Evolutionary conservation across 2,329 filamentous ascomycete genomes (phyloP).

Genomic region (Endoconidiophora laricicola): DNA sequence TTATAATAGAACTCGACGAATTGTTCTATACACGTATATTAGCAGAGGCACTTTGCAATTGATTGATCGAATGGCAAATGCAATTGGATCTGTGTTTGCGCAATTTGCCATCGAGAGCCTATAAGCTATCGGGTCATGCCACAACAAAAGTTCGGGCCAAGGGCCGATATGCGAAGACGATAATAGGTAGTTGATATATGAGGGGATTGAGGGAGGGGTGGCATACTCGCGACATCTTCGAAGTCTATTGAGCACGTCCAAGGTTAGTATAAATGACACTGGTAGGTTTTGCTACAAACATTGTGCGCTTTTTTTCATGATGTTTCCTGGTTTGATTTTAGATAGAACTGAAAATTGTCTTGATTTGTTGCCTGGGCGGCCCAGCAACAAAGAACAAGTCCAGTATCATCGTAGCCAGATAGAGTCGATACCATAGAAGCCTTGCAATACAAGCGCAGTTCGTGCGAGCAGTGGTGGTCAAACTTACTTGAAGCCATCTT

Average conservation of each 20-base stretch:
- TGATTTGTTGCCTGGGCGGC: too few species aligned
- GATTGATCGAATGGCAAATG: background rate
- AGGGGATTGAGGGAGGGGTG: background rate
- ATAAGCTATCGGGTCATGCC: background rate
- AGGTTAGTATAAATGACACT: background rate
- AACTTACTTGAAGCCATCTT: constrained; percentile 22
- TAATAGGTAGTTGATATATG: background rate
- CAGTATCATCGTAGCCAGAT: too few species aligned
- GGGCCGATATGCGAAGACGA: background rate
- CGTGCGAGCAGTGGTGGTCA: background rate
- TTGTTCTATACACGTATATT: constrained; percentile 40
- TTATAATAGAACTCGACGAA: constrained; percentile 87
- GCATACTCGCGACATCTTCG: constrained; percentile 32
- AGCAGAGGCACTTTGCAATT: background rate
- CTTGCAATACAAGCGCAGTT: too few species aligned
- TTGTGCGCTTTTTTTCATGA: background rate
- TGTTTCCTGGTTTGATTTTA: background rate
- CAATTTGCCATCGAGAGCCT: background rate
- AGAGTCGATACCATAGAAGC: too few species aligned
- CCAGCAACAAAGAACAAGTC: too few species aligned
- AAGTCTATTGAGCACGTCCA: constrained; percentile 20
- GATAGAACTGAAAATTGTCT: background rate
- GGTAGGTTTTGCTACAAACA: constrained; percentile 2
- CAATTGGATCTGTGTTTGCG: background rate
- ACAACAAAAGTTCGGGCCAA: background rate